Evolutionary conservation across 1,139 yeast genomes (phyloP).

Genomic region (Saccharomyces pastorianus): DNA sequence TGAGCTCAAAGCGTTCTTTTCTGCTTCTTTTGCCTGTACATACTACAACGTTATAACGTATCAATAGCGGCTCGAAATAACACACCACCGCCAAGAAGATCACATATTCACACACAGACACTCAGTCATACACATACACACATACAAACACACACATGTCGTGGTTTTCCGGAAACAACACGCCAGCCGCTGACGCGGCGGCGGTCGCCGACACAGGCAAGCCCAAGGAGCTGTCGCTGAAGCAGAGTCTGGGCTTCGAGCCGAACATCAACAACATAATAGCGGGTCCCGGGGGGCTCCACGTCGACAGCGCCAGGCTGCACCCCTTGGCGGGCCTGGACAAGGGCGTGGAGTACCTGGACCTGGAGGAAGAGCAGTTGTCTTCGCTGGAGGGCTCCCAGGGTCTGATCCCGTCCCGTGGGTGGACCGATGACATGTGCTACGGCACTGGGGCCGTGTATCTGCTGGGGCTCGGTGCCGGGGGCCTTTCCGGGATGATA

Average conservation of each 20-base stretch:
- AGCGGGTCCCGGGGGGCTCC: not conserved
- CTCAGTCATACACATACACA: too few species aligned
- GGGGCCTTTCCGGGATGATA: conserved; percentile 81
- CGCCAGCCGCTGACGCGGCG: conserved; percentile 22
- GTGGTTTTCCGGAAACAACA: conserved; percentile 56
- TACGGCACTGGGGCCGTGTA: conserved; percentile 97
- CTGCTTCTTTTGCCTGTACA: not conserved
- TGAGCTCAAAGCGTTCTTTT: not conserved
- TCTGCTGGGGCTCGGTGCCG: conserved; percentile 68
- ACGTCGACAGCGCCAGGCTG: conserved; percentile 40
- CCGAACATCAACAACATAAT: not conserved
- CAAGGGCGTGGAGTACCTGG: conserved; percentile 81
- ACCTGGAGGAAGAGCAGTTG: conserved; percentile 76
- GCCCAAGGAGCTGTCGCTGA: conserved; percentile 23
- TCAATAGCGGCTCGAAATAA: too few species aligned
- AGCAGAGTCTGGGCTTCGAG: conserved; percentile 9
- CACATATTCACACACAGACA: too few species aligned
- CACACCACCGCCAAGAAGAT: too few species aligned
- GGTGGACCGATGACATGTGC: conserved; percentile 95
- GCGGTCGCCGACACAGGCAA: conserved; percentile 18
- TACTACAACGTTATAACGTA: not conserved
- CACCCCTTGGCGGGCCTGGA: conserved; percentile 94
- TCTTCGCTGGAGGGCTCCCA: conserved; percentile 75
- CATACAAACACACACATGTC: too few species aligned
- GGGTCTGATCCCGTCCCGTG: conserved; percentile 87